Base-by-base conservation (phyloP, 2,329 filamentous ascomycete genomes). In the Colletotrichum destructivum region DNA sequence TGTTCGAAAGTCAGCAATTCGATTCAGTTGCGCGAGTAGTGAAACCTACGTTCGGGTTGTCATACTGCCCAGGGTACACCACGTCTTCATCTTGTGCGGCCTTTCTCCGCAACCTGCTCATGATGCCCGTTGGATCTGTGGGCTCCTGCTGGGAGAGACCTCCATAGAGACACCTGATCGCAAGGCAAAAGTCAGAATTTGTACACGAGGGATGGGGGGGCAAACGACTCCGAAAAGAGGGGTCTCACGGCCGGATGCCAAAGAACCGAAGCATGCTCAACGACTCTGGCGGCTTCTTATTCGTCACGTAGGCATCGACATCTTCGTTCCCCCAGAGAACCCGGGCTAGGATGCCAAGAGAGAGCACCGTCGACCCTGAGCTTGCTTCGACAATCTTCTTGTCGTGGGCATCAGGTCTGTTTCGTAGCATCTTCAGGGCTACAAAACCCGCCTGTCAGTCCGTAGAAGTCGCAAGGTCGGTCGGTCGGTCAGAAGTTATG, bases 301-400 rank as follows among this genome's bases (percentile, higher is more conserved):
- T 88, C 83, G 88, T 75, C 77, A 86, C 66, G 82, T 80, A 79
- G 84, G 88, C 68, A 80, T 80, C 77, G 3, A 82, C 79, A 76
- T 80, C 81, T 63, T 82, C 80, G 77, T 78, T 85, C 77, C 82
- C 83, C 68, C 75, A 77, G 35, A 80, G 78, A 15, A 78, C 79
- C 23, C 79, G 74, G n/a, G 80, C 77, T 6, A 81, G 76, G 72
- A 81, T 79, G 18, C 77, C 79, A 15, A 71, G 69, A 42, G 69
- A 68, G 2, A 71, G 46, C 1, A 71, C 64, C 0, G 69, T 71
- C 8, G 69, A 71, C 0, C 69, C 69, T 4, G 69, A 71, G 38
- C 70, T 72, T 7, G 70, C 70, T 18, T 72, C 70, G 3, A 66
- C 66, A 13, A 72, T 69, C 2, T 40, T 42, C 31, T 46, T 23